These are phyloP conservation scores for Plasmodium berghei DNA, from an alignment of 169 alveolate species.

Conservation along the genomic window DNA sequence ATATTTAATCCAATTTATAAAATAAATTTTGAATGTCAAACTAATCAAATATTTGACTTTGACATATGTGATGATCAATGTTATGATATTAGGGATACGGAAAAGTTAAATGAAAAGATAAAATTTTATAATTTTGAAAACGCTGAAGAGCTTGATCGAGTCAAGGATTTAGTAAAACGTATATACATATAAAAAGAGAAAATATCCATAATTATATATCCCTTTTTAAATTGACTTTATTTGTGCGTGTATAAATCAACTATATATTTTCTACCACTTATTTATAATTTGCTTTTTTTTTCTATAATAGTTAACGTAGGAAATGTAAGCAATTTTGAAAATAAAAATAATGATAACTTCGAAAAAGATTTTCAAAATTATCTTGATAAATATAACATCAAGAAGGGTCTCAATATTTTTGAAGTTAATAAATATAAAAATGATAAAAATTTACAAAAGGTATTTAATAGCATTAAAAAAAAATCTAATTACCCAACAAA, in stretches of 20 bases:
- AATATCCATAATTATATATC: not conserved
- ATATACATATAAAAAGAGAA: not conserved
- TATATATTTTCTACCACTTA: not conserved
- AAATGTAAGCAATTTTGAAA: not conserved
- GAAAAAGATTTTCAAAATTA: conserved; percentile 4
- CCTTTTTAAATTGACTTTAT: not conserved
- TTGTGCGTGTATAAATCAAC: not conserved
- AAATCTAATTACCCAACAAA: not conserved
- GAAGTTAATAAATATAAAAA: conserved; percentile 25
- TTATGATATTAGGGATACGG: not conserved
- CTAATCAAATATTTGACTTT: not conserved
- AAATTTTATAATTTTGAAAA: not conserved
- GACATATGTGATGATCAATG: conserved; percentile 4
- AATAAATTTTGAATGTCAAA: conserved; percentile 14
- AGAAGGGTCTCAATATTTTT: conserved; percentile 2
- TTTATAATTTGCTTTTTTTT: conserved; percentile 2
- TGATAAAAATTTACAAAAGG: conserved; percentile 19
- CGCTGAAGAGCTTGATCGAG: not conserved
- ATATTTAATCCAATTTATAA: conserved; percentile 44
- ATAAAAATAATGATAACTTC: not conserved
- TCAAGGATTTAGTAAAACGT: not conserved
- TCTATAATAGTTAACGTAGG: conserved; percentile 21
- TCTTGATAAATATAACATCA: conserved; percentile 10
- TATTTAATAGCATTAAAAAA: conserved; percentile 10
- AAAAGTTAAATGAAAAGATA: conserved; percentile 2